Conservation (phyloP, 305 asterid genomes). For the Plantago rigida region DNA sequence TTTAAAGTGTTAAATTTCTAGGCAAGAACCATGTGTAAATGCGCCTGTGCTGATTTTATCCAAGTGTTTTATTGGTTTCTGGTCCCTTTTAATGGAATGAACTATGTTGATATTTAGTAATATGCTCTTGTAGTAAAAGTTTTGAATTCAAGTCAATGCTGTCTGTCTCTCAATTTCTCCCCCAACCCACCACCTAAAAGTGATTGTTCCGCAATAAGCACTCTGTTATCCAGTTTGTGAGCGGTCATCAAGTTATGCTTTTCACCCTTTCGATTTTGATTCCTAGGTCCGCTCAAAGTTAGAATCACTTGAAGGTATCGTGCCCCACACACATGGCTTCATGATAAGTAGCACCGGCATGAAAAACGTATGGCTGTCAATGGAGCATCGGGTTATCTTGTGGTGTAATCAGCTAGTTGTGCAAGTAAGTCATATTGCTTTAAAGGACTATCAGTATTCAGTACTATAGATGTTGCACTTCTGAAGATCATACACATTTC, state of each 20-base stretch:
- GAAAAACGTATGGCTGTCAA: constrained; percentile 90
- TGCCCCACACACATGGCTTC: constrained; percentile 86
- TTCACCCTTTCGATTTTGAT: constrained; percentile 22
- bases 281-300: constrained; percentile 73
- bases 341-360: constrained; percentile 73
- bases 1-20: too few relatives aligned
- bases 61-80: too few relatives aligned
- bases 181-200: neutral
- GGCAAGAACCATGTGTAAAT: too few relatives aligned
- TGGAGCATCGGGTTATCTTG: constrained; percentile 96
- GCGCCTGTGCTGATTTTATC: too few relatives aligned
- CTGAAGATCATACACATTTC: constrained; percentile 33
- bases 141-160: neutral
- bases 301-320: constrained; percentile 86
- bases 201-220: constrained; percentile 10
- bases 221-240: constrained; percentile 14
- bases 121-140: constrained; percentile 2
- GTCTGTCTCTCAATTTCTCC: neutral
- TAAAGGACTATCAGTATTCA: constrained; percentile 21
- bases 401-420: constrained; percentile 98
- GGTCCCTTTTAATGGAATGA: too few relatives aligned
- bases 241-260: constrained; percentile 15
- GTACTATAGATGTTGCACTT: constrained; percentile 14
- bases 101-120: too few relatives aligned
- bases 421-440: constrained; percentile 61